A percentile compares a stretch with the other conserved stretches of the same genome.
Conservation (phyloP, 73 alveolate species). For the Tetrahymena thermophila region DNA sequence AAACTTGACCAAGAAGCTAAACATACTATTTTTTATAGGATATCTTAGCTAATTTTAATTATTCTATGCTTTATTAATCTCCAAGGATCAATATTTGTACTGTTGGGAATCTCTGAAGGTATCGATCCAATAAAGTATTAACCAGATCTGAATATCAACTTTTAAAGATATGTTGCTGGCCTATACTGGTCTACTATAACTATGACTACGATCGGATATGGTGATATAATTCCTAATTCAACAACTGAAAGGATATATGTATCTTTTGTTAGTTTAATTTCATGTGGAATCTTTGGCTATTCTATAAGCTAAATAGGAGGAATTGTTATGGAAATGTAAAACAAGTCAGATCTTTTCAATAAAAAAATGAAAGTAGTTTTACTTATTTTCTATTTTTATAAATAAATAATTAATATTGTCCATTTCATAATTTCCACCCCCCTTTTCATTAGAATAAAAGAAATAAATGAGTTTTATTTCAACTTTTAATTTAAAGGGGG, state of each 20-base stretch:
- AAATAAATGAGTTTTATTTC: no score
- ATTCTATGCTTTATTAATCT: background rate
- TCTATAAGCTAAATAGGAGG: slow-evolving; percentile 30
- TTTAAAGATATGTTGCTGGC: slow-evolving; percentile 41
- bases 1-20: background rate
- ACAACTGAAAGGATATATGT: slow-evolving; percentile 62
- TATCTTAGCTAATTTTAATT: background rate
- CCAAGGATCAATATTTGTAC: background rate
- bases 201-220: slow-evolving; percentile 75
- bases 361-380: background rate
- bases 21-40: background rate
- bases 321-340: background rate
- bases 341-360: background rate
- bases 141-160: background rate
- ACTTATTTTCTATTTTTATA: no score
- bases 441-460: no score
- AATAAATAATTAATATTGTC: no score
- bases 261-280: slow-evolving; percentile 25
- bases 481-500: no score
- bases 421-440: no score
- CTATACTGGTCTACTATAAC: slow-evolving; percentile 75
- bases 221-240: slow-evolving; percentile 69
- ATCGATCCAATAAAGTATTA: background rate
- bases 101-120: background rate
- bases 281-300: slow-evolving; percentile 41